phyloP scores from a whole-genome alignment of 2,329 filamentous ascomycete species.

The Balansia obtecta region DNA sequence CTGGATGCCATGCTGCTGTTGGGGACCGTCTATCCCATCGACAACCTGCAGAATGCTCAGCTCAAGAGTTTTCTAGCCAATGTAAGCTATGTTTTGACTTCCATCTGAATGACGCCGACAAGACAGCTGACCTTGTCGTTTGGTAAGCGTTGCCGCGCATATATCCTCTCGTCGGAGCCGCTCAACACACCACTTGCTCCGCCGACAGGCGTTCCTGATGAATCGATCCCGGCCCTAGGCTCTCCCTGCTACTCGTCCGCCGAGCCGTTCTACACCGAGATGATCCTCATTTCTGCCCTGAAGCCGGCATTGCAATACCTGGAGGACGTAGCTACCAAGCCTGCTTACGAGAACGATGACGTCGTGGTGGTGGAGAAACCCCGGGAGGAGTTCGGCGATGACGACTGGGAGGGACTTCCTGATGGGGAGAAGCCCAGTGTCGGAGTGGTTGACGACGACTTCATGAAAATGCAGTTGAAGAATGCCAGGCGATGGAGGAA shows the following conservation, averaged over 20 bases:
- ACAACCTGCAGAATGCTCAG: constrained; percentile 26
- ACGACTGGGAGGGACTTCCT: constrained; percentile 18
- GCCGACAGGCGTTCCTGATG: constrained; percentile 32
- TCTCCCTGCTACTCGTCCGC: constrained; percentile 61
- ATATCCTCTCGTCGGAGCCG: constrained; percentile 39
- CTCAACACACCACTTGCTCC: constrained; percentile 41
- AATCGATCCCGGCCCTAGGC: constrained; percentile 35
- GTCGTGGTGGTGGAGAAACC: constrained; percentile 18
- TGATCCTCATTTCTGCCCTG: constrained; percentile 45
- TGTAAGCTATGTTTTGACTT: constrained; percentile 25
- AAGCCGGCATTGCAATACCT: constrained; percentile 48
- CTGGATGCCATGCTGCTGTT: constrained; percentile 38
- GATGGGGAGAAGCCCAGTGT: constrained; percentile 20
- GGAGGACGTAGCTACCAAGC: constrained; percentile 34
- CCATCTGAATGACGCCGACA: too few species aligned
- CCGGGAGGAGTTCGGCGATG: constrained; percentile 12
- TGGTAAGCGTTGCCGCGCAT: constrained; percentile 45
- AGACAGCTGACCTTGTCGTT: neutral
- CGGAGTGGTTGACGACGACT: constrained; percentile 7
- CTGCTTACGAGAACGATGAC: constrained; percentile 27
- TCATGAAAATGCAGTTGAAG: constrained; percentile 14
- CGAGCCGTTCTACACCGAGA: constrained; percentile 45
- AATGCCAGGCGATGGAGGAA: constrained; percentile 14
- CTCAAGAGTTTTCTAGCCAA: constrained; percentile 39
- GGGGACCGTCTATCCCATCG: constrained; percentile 30